Conservation (phyloP, 257 asterid genomes). For the Verbena officinalis region DNA sequence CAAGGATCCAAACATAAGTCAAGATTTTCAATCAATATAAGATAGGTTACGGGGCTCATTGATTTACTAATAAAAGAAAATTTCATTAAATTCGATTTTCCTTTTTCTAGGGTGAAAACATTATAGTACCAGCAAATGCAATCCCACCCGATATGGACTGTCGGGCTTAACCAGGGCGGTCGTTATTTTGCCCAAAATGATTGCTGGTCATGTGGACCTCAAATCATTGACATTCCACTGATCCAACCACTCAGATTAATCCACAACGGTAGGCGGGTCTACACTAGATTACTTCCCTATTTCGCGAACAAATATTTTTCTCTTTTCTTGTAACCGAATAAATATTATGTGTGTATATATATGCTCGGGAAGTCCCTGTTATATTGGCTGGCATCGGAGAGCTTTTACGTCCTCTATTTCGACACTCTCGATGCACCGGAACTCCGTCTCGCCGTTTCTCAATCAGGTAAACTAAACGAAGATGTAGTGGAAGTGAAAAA, state of each 20-base stretch:
- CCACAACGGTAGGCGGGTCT: conserved; percentile 31
- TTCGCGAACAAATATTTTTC: too few relatives aligned
- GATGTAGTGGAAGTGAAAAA: too few relatives aligned
- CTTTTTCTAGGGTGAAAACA: neutral
- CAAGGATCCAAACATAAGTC: too few relatives aligned
- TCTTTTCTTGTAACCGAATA: too few relatives aligned
- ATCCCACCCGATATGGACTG: neutral
- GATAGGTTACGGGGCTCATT: too few relatives aligned
- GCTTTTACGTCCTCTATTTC: conserved; percentile 6
- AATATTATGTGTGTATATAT: neutral
- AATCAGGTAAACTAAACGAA: conserved; percentile 20
- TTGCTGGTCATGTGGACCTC: conserved; percentile 18
- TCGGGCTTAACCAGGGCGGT: neutral
- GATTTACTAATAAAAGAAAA: neutral
- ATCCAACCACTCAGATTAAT: conserved; percentile 16
- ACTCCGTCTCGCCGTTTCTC: conserved; percentile 19
- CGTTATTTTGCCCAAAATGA: neutral
- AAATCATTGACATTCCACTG: conserved; percentile 5
- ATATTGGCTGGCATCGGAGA: conserved; percentile 26
- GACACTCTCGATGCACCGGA: conserved; percentile 23
- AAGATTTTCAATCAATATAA: too few relatives aligned
- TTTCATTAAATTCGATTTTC: neutral
- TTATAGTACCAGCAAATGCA: neutral
- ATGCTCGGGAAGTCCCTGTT: conserved; percentile 27
- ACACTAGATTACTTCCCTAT: conserved; percentile 27